Evolutionary conservation across 306 rosid genomes (phyloP), one percentile per base, ranked within the genome.

Genomic region (Prunus mira): DNA sequence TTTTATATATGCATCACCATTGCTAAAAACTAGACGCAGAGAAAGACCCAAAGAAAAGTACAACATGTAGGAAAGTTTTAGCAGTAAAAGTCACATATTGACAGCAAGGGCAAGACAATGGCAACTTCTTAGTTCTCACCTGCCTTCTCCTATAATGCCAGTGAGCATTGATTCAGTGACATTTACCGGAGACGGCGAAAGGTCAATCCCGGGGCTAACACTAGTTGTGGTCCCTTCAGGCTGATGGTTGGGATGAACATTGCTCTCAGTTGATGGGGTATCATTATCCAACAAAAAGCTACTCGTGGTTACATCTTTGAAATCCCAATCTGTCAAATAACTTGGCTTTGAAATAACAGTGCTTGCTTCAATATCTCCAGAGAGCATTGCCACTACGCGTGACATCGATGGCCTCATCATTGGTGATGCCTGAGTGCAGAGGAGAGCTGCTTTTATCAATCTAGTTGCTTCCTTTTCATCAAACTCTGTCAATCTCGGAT

Each of bases 391-490:
- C 69, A 79, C 82, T 41, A 79, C 74, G 2, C 82, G 78, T 2
- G 82, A 79, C 82, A 79, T 79, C 1, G 78, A 43, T 14, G 82
- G 82, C 17, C 82, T 66, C 78, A 67, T 20, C 20, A 27, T 5
- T 8, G 82, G 49, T 2, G 82, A 65, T 13, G 69, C 82, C 45
- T 79, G 82, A 11, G 82, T 79, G 74, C 82, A 79, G 43, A 72
- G 5, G 38, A 79, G 69, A 13, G 82, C 74, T 58, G 27, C 46
- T 73, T 14, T 61, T 30, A 73, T 73, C 63, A 79, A 43, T 73
- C 65, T 66, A 55, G 43, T 28, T 9, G 66, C 82, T 20, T 79
- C 82, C 0, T 20, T 54, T 46, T 66, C 69, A 3, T 79, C 41
- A 46, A 65, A 79, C 22, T 73, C 78, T 0, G 10, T 49, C 56